These are phyloP conservation scores for Dryadomyces sulphureus DNA, from an alignment of 2,329 filamentous ascomycete genomes.

Conservation along the genomic window DNA sequence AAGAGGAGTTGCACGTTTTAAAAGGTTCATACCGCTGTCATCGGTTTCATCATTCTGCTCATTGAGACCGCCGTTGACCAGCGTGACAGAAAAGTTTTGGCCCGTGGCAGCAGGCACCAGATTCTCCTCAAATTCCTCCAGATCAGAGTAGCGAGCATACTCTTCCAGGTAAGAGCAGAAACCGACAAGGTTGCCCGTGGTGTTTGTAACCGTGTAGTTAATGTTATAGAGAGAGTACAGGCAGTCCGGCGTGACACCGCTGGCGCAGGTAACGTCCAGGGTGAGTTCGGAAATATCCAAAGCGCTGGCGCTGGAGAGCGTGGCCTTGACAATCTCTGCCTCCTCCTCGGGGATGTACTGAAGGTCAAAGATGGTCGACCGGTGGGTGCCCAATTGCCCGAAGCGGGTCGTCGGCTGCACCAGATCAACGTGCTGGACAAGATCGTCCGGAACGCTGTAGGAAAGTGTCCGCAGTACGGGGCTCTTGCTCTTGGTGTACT, in stretches of 20 bases:
- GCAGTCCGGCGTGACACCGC: constrained; percentile 30
- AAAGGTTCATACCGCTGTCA: constrained; percentile 17
- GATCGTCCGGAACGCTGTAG: constrained; percentile 45
- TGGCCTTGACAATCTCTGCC: constrained; percentile 5
- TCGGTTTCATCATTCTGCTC: constrained; percentile 23
- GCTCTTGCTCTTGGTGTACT: constrained; percentile 24
- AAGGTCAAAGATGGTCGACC: constrained; percentile 23
- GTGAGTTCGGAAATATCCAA: constrained; percentile 17
- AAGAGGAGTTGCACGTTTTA: neutral
- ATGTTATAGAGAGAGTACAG: constrained; percentile 33
- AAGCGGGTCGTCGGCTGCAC: constrained; percentile 54
- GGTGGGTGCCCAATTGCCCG: constrained; percentile 29
- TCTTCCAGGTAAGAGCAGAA: constrained; percentile 30
- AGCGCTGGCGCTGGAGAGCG: constrained; percentile 12
- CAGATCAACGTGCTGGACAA: constrained; percentile 41
- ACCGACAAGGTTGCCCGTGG: constrained; percentile 19
- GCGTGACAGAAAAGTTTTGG: constrained; percentile 38
- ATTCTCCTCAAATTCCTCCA: constrained; percentile 31
- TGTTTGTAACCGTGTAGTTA: constrained; percentile 19
- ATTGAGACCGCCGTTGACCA: constrained; percentile 40
- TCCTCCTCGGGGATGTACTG: constrained; percentile 13
- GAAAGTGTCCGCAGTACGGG: constrained; percentile 34
- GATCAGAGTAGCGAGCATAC: constrained; percentile 32
- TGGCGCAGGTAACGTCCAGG: neutral
- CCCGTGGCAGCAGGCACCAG: constrained; percentile 36